Conservation (phyloP, 2,329 filamentous ascomycete species). For the Colletotrichum cordylinicola region DNA sequence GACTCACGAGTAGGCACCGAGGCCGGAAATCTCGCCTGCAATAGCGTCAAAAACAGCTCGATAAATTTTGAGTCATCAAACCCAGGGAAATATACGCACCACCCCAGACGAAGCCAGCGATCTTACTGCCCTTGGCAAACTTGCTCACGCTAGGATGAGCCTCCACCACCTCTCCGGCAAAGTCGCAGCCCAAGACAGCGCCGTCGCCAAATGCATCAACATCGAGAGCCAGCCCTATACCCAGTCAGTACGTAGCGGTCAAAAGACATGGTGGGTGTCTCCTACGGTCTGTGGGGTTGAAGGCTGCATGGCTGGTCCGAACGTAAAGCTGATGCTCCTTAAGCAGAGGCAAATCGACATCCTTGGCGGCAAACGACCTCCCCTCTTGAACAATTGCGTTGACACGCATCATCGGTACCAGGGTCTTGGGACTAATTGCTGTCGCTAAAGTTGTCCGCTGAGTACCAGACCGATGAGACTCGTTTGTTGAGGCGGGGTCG, state of each 20-base stretch:
- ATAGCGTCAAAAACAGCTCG: neutral
- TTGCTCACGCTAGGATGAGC: neutral
- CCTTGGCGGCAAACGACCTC: neutral
- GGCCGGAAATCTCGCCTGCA: neutral
- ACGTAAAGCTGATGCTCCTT: neutral
- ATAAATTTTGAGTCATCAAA: neutral
- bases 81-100: neutral
- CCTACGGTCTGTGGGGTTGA: neutral
- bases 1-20: neutral
- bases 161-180: neutral
- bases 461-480: neutral
- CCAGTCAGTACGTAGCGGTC: neutral
- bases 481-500: neutral
- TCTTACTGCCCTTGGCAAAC: neutral
- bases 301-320: neutral
- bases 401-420: neutral
- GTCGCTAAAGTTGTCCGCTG: neutral
- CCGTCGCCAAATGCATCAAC: neutral
- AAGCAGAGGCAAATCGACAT: neutral
- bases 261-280: rapidly evolving
- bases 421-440: neutral
- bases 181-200: neutral
- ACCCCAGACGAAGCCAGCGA: neutral
- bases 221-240: neutral
- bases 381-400: neutral